A percentile compares a stretch with the other conserved stretches of the same genome.
phyloP scores from a whole-genome alignment of 352 stramenopile species.

The Pythium oligandrum region DNA sequence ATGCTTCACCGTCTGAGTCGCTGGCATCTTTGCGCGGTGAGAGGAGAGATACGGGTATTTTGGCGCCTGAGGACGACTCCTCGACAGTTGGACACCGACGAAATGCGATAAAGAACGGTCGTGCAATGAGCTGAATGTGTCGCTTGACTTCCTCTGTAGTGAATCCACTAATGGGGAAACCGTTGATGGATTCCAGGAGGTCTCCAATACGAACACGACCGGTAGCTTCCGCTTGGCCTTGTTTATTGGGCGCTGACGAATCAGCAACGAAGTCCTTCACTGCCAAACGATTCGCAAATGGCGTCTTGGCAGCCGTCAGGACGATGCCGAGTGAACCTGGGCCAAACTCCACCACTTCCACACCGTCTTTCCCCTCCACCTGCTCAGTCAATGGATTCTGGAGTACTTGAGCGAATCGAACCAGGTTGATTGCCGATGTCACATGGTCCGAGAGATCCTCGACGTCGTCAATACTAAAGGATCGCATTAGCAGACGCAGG shows the following conservation, averaged over 20 bases:
- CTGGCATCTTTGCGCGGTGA: conserved; percentile 6
- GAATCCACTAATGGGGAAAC: conserved; percentile 56
- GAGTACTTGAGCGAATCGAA: conserved; percentile 47
- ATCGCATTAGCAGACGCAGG: conserved; percentile 70
- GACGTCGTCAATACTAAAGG: conserved; percentile 27
- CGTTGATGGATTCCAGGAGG: conserved; percentile 79
- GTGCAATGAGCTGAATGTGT: conserved; percentile 61
- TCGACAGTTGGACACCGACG: conserved; percentile 28
- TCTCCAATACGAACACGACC: conserved; percentile 59
- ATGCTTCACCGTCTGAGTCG: background rate
- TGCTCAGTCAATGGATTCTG: conserved; percentile 54
- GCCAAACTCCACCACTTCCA: conserved; percentile 65
- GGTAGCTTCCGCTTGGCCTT: conserved; percentile 58
- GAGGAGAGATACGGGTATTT: conserved; percentile 16
- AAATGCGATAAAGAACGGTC: conserved; percentile 72
- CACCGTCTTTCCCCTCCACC: conserved; percentile 13
- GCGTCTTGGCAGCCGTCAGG: conserved; percentile 39
- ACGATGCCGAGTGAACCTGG: conserved; percentile 65
- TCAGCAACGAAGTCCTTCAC: conserved; percentile 74
- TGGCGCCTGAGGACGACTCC: conserved; percentile 5
- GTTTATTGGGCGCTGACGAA: conserved; percentile 16
- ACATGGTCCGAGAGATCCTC: conserved; percentile 6
- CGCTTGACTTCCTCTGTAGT: conserved; percentile 80
- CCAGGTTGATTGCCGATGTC: conserved; percentile 24
- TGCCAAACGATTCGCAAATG: conserved; percentile 49